phyloP scores from a whole-genome alignment of 1,139 yeast genomes.

The Geotrichum candidum region DNA sequence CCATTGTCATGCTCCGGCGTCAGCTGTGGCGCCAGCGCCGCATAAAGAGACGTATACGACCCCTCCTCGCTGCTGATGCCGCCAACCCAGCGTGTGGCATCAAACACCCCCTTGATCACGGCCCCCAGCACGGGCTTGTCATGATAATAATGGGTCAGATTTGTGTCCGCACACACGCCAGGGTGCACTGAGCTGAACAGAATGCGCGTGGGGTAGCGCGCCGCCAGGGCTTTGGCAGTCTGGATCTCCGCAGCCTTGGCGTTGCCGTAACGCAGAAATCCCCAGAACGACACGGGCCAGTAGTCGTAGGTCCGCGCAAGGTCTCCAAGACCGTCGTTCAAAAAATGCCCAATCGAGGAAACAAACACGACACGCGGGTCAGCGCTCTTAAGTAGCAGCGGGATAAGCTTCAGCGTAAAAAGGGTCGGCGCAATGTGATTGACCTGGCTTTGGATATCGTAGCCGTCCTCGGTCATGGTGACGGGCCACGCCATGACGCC shows the following conservation, averaged over 20 bases:
- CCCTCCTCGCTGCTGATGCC: conserved; percentile 75
- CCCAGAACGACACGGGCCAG: conserved; percentile 51
- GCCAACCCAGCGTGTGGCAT: conserved; percentile 57
- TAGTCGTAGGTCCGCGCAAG: conserved; percentile 51
- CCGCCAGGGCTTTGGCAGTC: conserved; percentile 57
- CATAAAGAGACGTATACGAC: conserved; percentile 56
- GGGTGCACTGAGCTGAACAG: conserved; percentile 72
- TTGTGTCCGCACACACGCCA: conserved; percentile 78
- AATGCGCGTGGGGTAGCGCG: conserved; percentile 57
- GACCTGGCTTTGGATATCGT: conserved; percentile 76
- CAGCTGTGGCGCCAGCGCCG: conserved; percentile 54
- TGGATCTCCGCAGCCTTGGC: conserved; percentile 81
- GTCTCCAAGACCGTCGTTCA: conserved; percentile 48
- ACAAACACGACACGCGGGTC: conserved; percentile 59
- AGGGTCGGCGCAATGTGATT: conserved; percentile 73
- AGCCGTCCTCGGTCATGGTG: conserved; percentile 58
- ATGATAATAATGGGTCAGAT: conserved; percentile 68
- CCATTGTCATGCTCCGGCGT: conserved; percentile 58
- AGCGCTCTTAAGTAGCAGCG: conserved; percentile 41
- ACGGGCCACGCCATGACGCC: conserved; percentile 77
- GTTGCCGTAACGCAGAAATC: conserved; percentile 74
- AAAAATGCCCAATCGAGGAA: conserved; percentile 63
- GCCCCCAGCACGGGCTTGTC: conserved; percentile 71
- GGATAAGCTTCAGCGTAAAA: conserved; percentile 56
- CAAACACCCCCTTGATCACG: conserved; percentile 62